Base-by-base conservation (phyloP, 2,329 filamentous ascomycete species). In the Aspergillus aculeatus region DNA sequence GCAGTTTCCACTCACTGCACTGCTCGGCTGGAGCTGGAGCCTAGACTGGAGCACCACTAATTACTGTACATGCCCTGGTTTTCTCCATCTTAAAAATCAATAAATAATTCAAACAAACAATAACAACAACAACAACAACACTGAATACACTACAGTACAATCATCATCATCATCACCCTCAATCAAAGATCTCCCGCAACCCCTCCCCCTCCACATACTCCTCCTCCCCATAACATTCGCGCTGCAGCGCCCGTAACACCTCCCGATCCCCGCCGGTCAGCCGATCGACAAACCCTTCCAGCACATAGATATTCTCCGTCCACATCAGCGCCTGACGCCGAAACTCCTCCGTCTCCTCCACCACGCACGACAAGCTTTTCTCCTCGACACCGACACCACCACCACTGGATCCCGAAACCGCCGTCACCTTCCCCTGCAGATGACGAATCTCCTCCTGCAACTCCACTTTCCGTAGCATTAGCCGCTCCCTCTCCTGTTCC, bases 171-270 rank as follows among this genome's bases (percentile, higher is more conserved):
- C 5, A 12, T n/a, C 38, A 5, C 14, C 14, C 38, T 44, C 38
- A 44, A 19, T n/a, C 38, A 6, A n/a, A 32, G 38, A 41, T 58
- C 44, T 51, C 62, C 26, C 73, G 73, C 62, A 85, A 71, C 7
- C 81, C 80, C 50, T 79, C 78, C 44, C 81, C 82, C 57, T 86
- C 83, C 57, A 81, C 80, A 66, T 80, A 85, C 65, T 86, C 82
- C 23, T 86, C 82, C 24, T 80, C 79, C 9, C 80, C 82, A 64
- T 86, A 86, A 52, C 77, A 78, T 49, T 77, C 73, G 56, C 72
- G 75, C 66, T 79, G 76, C 16, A 84, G 69, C 3, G 62, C 65
- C n/a, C 74, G 65, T 21, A 85, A 64, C 5, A 74, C 59, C 60
- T 81, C 81, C 47, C 75, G 71, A 66, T 83, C 81, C 5, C 75